Base-by-base conservation (phyloP, 1,284 basidiomycete species). In the Cutaneotrichosporon sp. region DNA sequence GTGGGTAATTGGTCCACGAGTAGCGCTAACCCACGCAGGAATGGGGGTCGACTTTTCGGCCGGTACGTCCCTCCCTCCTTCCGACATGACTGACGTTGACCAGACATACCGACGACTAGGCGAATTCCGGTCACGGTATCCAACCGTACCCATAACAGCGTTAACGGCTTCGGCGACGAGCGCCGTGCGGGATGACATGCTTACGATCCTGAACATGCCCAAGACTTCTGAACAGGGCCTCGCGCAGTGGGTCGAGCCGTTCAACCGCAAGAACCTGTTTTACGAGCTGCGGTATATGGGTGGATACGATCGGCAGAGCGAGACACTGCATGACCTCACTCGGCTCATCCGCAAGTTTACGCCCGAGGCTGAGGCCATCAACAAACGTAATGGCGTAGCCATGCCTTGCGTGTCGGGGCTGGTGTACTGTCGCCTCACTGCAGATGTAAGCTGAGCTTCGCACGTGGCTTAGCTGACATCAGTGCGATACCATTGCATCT, bases 11-110 rank as follows among this genome's bases (percentile, higher is more conserved):
- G 8, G 21, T 4, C 2, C n/a, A n/a, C 17, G 18, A 23, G 14
- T 1, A 26, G 36, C 17, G 21, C 45, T 46, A 14, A 46, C 45
- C 26, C 26, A 23, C 8, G 7, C 15, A 46, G 45, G 88, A 89
- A 78, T 90, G 88, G 88, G 88, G 88, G 0, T 85, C 86, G 46
- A 82, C 86, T 51, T 90, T 91, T 64, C 80, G 88, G 30, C 79
- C 74, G 23, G 69, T 70, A 51, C 44, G 64, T 51, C 17, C n/a
- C n/a, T n/a, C n/a, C n/a, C n/a, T 9, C 9, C 4, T 3, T 1
- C 30, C 17, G 2, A 20, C 21, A 13, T 26, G 21, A 7, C 51
- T 43, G 26, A 33, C 21, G 5, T n/a, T 26, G 26, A n/a, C 14
- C 55, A 72, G 67, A 84, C 86, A 46, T 92, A 90, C 67, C 77